Conservation (phyloP, 257 asterid genomes). For the Solanum verrucosum region DNA sequence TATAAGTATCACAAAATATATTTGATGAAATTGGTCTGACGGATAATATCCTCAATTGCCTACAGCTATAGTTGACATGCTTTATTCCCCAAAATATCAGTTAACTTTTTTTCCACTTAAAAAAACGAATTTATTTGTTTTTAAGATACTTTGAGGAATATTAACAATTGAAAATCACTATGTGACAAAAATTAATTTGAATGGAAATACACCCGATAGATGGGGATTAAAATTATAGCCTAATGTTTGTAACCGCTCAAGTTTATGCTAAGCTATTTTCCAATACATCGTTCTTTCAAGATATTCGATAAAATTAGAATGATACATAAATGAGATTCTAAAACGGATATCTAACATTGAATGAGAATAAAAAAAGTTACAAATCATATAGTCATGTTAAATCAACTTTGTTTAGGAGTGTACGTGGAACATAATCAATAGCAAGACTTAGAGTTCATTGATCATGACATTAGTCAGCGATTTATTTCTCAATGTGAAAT, state of each 20-base stretch:
- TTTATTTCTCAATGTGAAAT: neutral
- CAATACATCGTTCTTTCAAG: neutral
- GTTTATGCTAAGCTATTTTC: neutral
- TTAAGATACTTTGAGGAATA: neutral
- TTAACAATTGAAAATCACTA: neutral
- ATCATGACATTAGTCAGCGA: neutral
- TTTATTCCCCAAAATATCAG: neutral
- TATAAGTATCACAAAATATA: neutral
- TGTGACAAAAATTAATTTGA: neutral
- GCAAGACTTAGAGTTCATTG: neutral
- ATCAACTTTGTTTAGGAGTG: neutral
- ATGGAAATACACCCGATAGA: neutral
- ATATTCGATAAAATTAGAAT: neutral
- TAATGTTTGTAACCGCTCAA: neutral
- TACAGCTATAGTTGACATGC: neutral
- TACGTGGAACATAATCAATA: neutral
- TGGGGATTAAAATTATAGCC: neutral
- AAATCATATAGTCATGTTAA: neutral
- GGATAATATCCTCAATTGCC: neutral
- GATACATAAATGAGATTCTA: neutral
- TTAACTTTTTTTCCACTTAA: neutral
- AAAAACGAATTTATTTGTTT: neutral
- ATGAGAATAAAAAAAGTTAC: neutral
- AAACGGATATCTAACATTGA: neutral
- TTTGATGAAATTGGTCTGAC: neutral